Evolutionary conservation across 1,284 basidiomycete species (phyloP), one percentile per base, ranked within the genome.

Genomic region (Phlebopus sp.): DNA sequence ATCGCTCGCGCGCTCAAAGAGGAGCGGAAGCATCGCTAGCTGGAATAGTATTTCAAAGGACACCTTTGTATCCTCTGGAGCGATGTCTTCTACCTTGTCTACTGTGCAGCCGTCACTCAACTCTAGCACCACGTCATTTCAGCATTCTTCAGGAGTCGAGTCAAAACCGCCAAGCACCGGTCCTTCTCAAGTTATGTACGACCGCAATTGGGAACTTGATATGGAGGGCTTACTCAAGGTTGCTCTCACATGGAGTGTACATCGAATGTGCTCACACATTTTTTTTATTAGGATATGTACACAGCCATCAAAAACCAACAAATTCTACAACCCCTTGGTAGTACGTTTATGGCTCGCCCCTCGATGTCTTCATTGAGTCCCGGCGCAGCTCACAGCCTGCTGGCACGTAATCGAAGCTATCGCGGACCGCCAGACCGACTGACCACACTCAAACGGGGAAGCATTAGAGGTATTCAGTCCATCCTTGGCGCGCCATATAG

Each of bases 191-290:
- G 61, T 75, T 19, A 63, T 75, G 13, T 83, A 79, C 57, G 81
- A 81, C 43, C 78, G 82, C 23, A 77, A 67, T 46, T 97, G 92
- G 90, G 92, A 96, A 59, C 66, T 59, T 7, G 92, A 95, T 46
- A 83, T 97, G 74, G 94, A 97, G 65, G 79, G 57, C 51, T 64
- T 92, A 51, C 77, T 98, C 54, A 94, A 92, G 79, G 90, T 90
- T 48, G 37, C 71, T 59, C 41, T 34, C 21, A 31, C 42, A 13
- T 43, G 17, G 23, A 37, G 35, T 30, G 40, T 11, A 19, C 25
- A 27, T 19, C 17, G 18, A 35, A 14, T 48, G 45, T 56, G 45
- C 53, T 42, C 39, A 18, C 44, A 23, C 21, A 23, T 17, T 19
- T 48, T 34, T 37, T 41, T 40, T 35, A 21, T n/a, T 50, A 94